phyloP scores from a whole-genome alignment of 106 monocot species.

The Dendrobium officinale region DNA sequence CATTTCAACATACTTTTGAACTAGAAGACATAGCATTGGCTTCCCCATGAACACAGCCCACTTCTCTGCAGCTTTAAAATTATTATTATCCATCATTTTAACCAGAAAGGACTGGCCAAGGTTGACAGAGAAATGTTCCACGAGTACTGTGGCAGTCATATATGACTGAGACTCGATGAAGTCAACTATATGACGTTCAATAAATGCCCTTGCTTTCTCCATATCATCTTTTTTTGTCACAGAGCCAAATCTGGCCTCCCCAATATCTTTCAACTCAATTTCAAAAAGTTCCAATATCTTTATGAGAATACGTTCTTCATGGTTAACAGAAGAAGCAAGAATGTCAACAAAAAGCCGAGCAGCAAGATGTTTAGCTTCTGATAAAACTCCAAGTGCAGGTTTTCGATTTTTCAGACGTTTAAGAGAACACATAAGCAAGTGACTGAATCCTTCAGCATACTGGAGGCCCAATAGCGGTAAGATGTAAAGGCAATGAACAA shows the following conservation, averaged over 20 bases:
- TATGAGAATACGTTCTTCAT: conserved; percentile 79
- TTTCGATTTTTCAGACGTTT: conserved; percentile 42
- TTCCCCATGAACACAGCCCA: conserved; percentile 78
- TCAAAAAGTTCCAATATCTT: conserved; percentile 76
- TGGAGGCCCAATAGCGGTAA: conserved; percentile 65
- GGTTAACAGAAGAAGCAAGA: conserved; percentile 38
- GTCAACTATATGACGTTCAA: conserved; percentile 31
- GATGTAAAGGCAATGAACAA: conserved; percentile 74
- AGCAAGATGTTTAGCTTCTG: conserved; percentile 57
- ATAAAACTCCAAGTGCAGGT: conserved; percentile 24
- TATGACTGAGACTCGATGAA: conserved; percentile 69
- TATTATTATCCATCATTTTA: conserved; percentile 52
- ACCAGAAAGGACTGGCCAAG: conserved; percentile 47
- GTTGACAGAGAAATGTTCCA: conserved; percentile 56
- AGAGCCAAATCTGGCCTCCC: conserved; percentile 33
- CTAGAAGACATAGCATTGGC: conserved; percentile 50
- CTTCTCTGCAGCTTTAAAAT: conserved; percentile 76
- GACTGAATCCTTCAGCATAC: conserved; percentile 89
- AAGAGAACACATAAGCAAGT: conserved; percentile 75
- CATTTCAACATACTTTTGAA: conserved; percentile 81
- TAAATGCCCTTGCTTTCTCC: conserved; percentile 34
- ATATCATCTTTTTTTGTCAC: conserved; percentile 25
- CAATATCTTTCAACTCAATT: conserved; percentile 66
- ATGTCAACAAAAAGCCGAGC: conserved; percentile 53
- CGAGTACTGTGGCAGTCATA: conserved; percentile 60